Base-by-base conservation (phyloP, 1,139 yeast species). In the Saccharomycopsis hybrid region DNA sequence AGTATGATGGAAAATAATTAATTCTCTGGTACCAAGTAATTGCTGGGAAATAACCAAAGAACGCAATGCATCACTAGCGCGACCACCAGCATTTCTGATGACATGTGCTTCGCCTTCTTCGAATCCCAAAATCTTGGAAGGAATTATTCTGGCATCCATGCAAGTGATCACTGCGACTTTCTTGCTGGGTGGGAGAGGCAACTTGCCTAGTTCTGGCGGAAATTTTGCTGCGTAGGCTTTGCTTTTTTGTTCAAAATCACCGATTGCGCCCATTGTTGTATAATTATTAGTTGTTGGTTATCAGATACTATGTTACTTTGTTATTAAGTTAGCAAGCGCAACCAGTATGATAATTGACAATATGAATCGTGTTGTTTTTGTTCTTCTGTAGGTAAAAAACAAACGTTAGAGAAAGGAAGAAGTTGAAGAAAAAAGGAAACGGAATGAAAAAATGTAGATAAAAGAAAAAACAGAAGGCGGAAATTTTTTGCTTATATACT, bases 91-190 rank as follows among this genome's bases (percentile, higher is more conserved):
- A 56, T 71, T 71, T 55, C 76, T 62, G 35, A 71, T 70, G 9
- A 71, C 72, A 57, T 71, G 76, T 4, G 73, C 74, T 49, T 71
- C 76, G 7, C 76, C 76, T 55, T 68, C 71, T 24, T 62, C 59
- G 25, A 72, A 57, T 2, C 75, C 76, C n/a, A 71, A 58, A 1
- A 67, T 62, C 32, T 60, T 65, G 1, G 72, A 72, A 3, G 74
- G 75, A 51, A 69, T 73, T 47, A 71, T 63, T 56, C 76, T 58
- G 4, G 76, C 75, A 59, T 71, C 76, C 76, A 71, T 71, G 56
- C 76, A 71, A 0, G 67, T 62, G n/a, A 71, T 64, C 25, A 71
- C 64, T 1, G 69, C 65, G 25, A 68, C 68, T 51, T 68, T 61
- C 44, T 68, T 62, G 3, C 61, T 60, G 4, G 75, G 74, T 9